Percentiles rank a stretch among this genome's conserved stretches.
phyloP scores from a whole-genome alignment of 1,284 basidiomycete genomes.

The Lignosus rhinocerotis region DNA sequence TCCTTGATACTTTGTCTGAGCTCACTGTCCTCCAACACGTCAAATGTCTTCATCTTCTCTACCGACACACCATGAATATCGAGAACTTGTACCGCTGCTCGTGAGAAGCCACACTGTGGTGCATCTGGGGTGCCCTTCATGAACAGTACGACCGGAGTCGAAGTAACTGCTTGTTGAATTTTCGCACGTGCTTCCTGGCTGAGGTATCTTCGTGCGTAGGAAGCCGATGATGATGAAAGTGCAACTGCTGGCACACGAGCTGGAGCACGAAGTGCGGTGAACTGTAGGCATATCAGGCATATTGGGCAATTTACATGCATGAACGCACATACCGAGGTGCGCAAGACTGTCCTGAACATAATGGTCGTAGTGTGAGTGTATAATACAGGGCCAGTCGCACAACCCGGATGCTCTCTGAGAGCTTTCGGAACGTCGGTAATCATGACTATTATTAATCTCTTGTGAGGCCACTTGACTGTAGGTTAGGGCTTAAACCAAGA shows the following conservation, averaged over 20 bases:
- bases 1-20: constrained; percentile 89
- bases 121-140: constrained; percentile 87
- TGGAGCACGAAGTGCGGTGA: constrained; percentile 25
- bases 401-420: constrained; percentile 5
- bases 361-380: constrained; percentile 24
- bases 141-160: constrained; percentile 84
- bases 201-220: constrained; percentile 40
- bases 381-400: constrained; percentile 5
- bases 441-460: no score
- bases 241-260: constrained; percentile 21
- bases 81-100: constrained; percentile 90
- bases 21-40: constrained; percentile 88
- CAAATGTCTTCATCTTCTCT: constrained; percentile 85
- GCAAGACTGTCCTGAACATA: constrained; percentile 47
- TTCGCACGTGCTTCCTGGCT: constrained; percentile 44
- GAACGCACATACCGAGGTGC: constrained; percentile 42
- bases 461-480: no score
- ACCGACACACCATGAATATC: constrained; percentile 83
- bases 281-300: background rate
- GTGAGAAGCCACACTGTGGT: constrained; percentile 87
- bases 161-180: constrained; percentile 64
- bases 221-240: constrained; percentile 22
- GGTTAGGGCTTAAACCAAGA: constrained; percentile 16
- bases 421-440: constrained; percentile 3
- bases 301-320: background rate